Percentiles rank a stretch among this genome's conserved stretches.
Conservation (phyloP, 345 rosid genomes). For the Acer campestre region DNA sequence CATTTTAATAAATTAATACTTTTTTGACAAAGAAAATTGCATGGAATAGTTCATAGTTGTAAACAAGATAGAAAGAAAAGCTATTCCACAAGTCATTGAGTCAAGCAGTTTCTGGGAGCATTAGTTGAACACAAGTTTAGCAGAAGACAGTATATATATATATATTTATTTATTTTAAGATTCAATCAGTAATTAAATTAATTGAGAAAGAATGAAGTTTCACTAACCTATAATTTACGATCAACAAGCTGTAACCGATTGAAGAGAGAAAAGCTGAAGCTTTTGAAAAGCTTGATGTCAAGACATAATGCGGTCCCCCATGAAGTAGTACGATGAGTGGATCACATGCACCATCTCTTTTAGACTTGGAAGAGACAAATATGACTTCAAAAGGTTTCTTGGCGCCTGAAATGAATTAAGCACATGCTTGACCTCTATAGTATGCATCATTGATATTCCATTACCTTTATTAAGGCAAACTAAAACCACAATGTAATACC, state of each 20-base stretch:
- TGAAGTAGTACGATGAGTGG: constrained; percentile 82
- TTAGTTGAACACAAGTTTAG: no score
- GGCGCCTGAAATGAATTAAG: constrained; percentile 55
- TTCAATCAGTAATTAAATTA: no score
- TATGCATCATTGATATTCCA: neutral
- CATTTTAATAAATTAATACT: neutral
- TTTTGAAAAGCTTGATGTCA: constrained; percentile 66
- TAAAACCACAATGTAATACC: constrained; percentile 40
- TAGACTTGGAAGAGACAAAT: constrained; percentile 61
- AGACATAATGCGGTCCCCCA: constrained; percentile 86
- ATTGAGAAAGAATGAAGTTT: neutral
- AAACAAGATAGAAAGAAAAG: neutral
- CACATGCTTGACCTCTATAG: neutral
- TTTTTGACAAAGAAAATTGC: no score
- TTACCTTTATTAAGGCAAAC: neutral
- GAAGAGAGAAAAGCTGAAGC: constrained; percentile 78
- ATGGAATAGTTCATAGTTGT: neutral
- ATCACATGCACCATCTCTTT: constrained; percentile 42
- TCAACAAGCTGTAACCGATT: constrained; percentile 72
- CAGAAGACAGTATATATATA: no score
- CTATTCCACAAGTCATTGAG: neutral
- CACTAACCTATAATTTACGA: constrained; percentile 87
- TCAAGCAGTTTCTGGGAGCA: neutral
- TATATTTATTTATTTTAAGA: no score
- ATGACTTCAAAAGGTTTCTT: constrained; percentile 77